Evolutionary conservation across 495 filamentous ascomycete species (phyloP), one percentile per base, ranked within the genome.

Genomic region (Filosporella fistucella): DNA sequence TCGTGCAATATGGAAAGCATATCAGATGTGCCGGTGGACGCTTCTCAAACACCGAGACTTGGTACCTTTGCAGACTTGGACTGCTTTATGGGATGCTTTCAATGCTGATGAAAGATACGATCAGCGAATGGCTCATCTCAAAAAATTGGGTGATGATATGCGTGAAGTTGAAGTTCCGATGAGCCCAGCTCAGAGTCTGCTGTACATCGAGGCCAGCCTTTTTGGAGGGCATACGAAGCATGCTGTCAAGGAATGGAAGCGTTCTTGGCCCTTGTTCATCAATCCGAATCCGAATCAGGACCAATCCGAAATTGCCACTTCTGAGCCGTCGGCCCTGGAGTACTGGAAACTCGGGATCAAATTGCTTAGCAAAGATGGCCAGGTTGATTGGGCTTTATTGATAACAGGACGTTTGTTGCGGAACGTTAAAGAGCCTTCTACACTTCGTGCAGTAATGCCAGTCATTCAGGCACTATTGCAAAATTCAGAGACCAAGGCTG

Each of bases 281-380:
- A 14, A 33, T 17, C 14, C 18, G 14, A 16, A 38, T 13, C 18
- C 20, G 10, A 16, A 21, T 6, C 29, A 11, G 10, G 36, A 22
- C 24, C 14, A 41, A 16, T 14, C 11, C 11, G 23, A 24, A 5
- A 16, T 47, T 11, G 21, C 21, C 20, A 24, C 12, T 11, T 18
- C 26, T 30, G n/a, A n/a, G n/a, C n/a, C n/a, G n/a, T n/a, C n/a
- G n/a, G n/a, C n/a, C n/a, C n/a, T n/a, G n/a, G 63, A 69, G 21
- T 89, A 84, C 56, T 86, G 75, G 74, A 75, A 77, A 57, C 74
- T 89, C 17, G 87, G 87, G 8, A 73, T 87, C 16, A 76, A 75
- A 29, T 79, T 91, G 64, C 82, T 78, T 56, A 72, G 76, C 26
- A 68, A 75, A 5, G 66, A 65, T 17, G 78, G 74, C 5, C 72